Evolutionary conservation across 225 moss, liverwort and hornwort genomes (phyloP), one percentile per base, ranked within the genome.

Genomic region (Climacium dendroides): DNA sequence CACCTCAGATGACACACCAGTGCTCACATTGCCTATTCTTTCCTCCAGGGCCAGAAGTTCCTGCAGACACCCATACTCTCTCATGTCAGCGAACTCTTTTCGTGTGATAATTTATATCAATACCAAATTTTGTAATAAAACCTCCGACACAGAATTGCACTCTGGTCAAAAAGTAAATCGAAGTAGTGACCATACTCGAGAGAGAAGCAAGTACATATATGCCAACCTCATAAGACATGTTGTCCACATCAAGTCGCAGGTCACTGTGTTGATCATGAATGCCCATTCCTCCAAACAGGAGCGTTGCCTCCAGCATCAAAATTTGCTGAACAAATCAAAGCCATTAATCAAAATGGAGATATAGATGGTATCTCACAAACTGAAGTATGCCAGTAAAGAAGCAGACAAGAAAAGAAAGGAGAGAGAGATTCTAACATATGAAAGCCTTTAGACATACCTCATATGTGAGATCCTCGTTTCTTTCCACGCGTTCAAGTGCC

Each of bases 191-290:
- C 57, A 58, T 35, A 80, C 57, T 74, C 54, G 39, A 43, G 50
- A 72, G 54, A 64, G 34, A 45, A 74, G 23, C 43, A 83, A 71
- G 47, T 43, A 71, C 30, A 34, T 12, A 67, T 18, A 85, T 29
- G 43, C 65, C 35, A 78, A 97, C 97, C 94, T 97, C 97, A 82
- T 97, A 97, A 72, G 97, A 93, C 97, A 97, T 97, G 20, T 93
- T 95, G 86, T 97, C 97, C 87, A 97, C 97, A 87, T 97, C 96
- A 59, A 97, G 96, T 80, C 97, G 93, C 87, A 97, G 85, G 82
- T 97, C 97, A 89, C 97, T 97, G 25, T 97, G 94, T 89, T 97
- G 95, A 86, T 97, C 97, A 88, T 97, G 97, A 87, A 97, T 93
- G 71, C 96, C 97, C 97, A 97, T 95, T 82, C 95, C 96, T 89